These are phyloP conservation scores for Leccinum pellstonianum DNA, from an alignment of 768 basidiomycete genomes.

Conservation along the genomic window DNA sequence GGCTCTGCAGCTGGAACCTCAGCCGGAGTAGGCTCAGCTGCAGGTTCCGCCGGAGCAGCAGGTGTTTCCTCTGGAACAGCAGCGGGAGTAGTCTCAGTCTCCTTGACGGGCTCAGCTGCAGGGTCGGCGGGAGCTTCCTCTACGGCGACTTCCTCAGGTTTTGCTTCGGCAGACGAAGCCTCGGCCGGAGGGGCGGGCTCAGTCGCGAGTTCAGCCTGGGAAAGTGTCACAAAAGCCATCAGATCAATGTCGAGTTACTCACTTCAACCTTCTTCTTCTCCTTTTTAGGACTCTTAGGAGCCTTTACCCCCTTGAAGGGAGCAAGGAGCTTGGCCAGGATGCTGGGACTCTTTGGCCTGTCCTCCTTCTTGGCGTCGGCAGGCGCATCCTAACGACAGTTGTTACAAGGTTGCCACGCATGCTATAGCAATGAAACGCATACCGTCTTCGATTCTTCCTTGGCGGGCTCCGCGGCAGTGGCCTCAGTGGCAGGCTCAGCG, in stretches of 20 bases:
- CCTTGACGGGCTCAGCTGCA: conserved; percentile 21
- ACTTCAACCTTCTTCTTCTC: conserved; percentile 80
- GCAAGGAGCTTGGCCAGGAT: conserved; percentile 77
- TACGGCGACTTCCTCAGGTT: conserved; percentile 29
- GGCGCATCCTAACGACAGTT: conserved; percentile 37
- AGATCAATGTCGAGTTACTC: conserved; percentile 15
- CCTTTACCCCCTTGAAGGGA: conserved; percentile 66
- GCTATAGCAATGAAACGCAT: conserved; percentile 12
- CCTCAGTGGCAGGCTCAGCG: conserved; percentile 30
- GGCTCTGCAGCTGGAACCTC: conserved; percentile 38
- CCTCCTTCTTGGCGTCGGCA: conserved; percentile 66
- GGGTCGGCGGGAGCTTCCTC: conserved; percentile 42
- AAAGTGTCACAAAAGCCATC: neutral
- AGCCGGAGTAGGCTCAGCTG: conserved; percentile 31
- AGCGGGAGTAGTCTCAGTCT: conserved; percentile 53
- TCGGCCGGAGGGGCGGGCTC: conserved; percentile 34
- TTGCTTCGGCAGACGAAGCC: conserved; percentile 32
- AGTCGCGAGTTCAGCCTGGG: conserved; percentile 34
- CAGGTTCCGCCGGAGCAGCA: conserved; percentile 28
- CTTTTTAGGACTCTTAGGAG: conserved; percentile 77
- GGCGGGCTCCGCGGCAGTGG: conserved; percentile 34
- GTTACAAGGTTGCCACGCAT: conserved; percentile 31
- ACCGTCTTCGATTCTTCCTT: conserved; percentile 47
- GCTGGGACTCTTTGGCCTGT: conserved; percentile 77
- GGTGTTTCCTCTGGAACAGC: conserved; percentile 23